Conservation (phyloP, 208 protist species). For the Leishmania turanica region DNA sequence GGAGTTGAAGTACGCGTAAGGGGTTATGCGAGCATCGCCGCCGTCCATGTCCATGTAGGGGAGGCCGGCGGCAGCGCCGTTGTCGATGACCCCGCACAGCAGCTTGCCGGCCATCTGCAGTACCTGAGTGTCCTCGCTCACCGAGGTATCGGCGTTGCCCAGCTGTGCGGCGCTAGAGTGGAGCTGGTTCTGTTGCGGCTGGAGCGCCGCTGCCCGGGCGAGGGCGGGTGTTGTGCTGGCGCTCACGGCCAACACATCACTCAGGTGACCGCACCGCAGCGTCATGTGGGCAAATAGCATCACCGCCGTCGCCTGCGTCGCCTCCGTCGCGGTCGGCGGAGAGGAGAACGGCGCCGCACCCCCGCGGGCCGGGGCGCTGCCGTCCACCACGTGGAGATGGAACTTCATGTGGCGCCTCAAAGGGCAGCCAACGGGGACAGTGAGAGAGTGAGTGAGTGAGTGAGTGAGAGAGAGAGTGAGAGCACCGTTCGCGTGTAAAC, state of each 20-base stretch:
- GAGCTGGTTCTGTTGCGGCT: neutral
- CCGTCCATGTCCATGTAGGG: slow-evolving; percentile 13
- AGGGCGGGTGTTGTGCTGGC: slow-evolving; percentile 51
- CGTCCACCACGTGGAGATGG: slow-evolving; percentile 82
- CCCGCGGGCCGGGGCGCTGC: slow-evolving; percentile 26
- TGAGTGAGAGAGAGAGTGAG: neutral
- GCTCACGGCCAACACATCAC: slow-evolving; percentile 56
- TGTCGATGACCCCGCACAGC: slow-evolving; percentile 4
- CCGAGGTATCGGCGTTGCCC: slow-evolving; percentile 5
- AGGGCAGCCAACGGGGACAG: neutral
- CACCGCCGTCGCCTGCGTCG: slow-evolving; percentile 33
- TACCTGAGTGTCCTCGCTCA: slow-evolving; percentile 27
- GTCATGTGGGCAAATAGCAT: slow-evolving; percentile 75
- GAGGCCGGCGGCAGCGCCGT: neutral
- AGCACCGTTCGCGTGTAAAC: neutral
- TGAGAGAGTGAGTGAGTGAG: neutral
- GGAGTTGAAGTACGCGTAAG: slow-evolving; percentile 54
- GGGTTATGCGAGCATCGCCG: slow-evolving; percentile 13
- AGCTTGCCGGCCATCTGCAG: slow-evolving; percentile 24
- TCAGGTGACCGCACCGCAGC: slow-evolving; percentile 66
- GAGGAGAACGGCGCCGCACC: neutral
- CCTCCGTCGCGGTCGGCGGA: neutral
- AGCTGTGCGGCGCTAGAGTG: slow-evolving; percentile 1
- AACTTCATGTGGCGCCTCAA: slow-evolving; percentile 25
- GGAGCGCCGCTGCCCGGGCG: slow-evolving; percentile 7